Base-by-base conservation (phyloP, 306 rosid genomes). In the Psophocarpus tetragonolobus region DNA sequence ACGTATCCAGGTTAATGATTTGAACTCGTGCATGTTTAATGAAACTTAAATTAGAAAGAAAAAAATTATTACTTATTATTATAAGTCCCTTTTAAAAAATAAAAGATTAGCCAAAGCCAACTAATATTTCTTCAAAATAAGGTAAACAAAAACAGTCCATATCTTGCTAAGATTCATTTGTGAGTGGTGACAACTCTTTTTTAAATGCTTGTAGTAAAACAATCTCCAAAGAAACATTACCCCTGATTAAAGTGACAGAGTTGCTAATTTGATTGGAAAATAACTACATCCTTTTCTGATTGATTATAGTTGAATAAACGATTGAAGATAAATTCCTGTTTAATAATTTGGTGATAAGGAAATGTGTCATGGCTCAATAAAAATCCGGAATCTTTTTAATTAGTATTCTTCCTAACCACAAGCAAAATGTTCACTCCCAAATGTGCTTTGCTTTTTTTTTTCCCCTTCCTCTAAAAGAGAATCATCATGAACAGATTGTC, bases 401-500 rank as follows among this genome's bases (percentile, higher is more conserved):
- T 68, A 57, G 32, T 42, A 42, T 75, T 68, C 42, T 75, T 68
- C 17, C 32, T 39, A 38, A 26, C 56, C 41, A 68, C 60, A 68
- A 18, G 36, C 41, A 47, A 57, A 44, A 29, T 44, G 30, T 68
- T 23, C 24, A 47, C 63, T 68, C 32, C 47, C 71, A 53, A 23
- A 53, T 60, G n/a, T n/a, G n/a, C n/a, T 74, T 62, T 18, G 13
- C 15, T 6, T 8, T 39, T 62, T 61, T 64, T n/a, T 12, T 27
- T 15, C 4, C 2, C 4, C 45, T 77, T 69, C 71, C 50, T n/a
- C 17, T 17, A 53, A 64, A 35, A 77, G 82, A 82, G 38, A 63
- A 41, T 26, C n/a, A 17, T 64, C 72, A 56, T 24, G 73, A 73
- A 45, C 39, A 38, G 35, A 60, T 83, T 58, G 68, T 73, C 35